phyloP scores from a whole-genome alignment of 805 yeast species.

The Nakazawaea sp. region DNA sequence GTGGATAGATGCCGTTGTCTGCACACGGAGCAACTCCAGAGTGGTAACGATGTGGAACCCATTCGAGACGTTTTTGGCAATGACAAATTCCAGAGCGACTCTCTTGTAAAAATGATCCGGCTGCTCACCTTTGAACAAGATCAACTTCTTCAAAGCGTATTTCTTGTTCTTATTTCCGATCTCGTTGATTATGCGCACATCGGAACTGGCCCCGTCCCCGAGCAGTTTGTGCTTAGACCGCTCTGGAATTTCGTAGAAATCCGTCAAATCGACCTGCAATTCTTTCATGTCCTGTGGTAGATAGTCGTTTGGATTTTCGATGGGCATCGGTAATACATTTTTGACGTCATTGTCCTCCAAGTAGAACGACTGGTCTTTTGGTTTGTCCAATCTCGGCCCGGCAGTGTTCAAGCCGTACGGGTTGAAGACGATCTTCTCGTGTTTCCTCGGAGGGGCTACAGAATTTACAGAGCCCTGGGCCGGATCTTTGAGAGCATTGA shows the following conservation, averaged over 20 bases:
- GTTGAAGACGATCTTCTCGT: constrained; percentile 46
- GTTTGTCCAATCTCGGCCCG: constrained; percentile 20
- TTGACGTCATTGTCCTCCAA: constrained; percentile 29
- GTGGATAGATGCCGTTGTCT: constrained; percentile 43
- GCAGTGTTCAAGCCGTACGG: constrained; percentile 52
- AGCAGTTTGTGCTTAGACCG: constrained; percentile 37
- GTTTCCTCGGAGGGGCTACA: constrained; percentile 1
- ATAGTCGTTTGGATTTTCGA: constrained; percentile 58
- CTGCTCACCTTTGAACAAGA: constrained; percentile 52
- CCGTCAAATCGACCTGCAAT: constrained; percentile 39
- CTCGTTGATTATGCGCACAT: constrained; percentile 44
- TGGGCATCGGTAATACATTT: constrained; percentile 51
- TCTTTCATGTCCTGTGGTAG: constrained; percentile 51
- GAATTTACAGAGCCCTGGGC: neutral
- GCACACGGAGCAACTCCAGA: constrained; percentile 47
- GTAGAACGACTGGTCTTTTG: constrained; percentile 23
- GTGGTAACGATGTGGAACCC: constrained; percentile 58
- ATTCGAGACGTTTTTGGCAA: constrained; percentile 46
- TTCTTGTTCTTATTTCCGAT: constrained; percentile 28
- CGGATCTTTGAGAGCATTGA: neutral
- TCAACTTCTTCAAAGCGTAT: constrained; percentile 63
- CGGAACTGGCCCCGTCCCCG: constrained; percentile 71
- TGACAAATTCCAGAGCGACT: constrained; percentile 56
- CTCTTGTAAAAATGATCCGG: constrained; percentile 60
- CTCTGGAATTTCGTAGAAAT: constrained; percentile 43